Evolutionary conservation across 768 basidiomycete species (phyloP).

Genomic region (Leccinum fibrillosum): DNA sequence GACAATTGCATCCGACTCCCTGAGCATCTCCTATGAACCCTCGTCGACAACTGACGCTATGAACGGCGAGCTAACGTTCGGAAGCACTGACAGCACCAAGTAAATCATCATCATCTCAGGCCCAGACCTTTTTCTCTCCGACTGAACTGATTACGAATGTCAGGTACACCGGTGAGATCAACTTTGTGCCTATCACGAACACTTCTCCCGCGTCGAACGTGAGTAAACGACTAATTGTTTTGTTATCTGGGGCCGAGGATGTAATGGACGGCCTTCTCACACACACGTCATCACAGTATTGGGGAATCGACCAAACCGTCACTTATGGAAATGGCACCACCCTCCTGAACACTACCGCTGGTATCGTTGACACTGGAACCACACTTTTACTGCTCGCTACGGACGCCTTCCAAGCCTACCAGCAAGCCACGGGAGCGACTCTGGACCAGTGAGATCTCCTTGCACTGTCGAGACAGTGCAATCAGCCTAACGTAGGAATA

Average conservation of each 20-base stretch:
- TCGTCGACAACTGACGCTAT: constrained; percentile 48
- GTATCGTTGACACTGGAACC: constrained; percentile 54
- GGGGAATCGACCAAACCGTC: constrained; percentile 44
- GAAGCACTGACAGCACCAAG: constrained; percentile 46
- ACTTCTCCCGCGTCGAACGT: constrained; percentile 42
- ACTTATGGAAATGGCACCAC: constrained; percentile 34
- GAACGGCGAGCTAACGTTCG: constrained; percentile 60
- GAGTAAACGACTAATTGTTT: constrained; percentile 5
- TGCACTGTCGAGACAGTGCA: too few species aligned
- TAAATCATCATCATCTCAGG: constrained; percentile 12
- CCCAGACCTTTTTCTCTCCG: background rate
- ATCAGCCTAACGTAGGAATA: background rate
- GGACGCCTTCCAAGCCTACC: constrained; percentile 56
- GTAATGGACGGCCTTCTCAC: background rate
- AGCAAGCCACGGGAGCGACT: constrained; percentile 49
- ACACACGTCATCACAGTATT: constrained; percentile 30
- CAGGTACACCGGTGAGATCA: constrained; percentile 34
- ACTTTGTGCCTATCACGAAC: constrained; percentile 39
- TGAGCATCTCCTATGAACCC: constrained; percentile 54
- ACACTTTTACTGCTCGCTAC: constrained; percentile 55
- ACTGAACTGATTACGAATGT: background rate
- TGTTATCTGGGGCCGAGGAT: background rate
- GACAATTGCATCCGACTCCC: constrained; percentile 40
- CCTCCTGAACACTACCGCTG: constrained; percentile 37
- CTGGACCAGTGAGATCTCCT: constrained; percentile 41